Evolutionary conservation across 208 protist genomes (phyloP), one percentile per base, ranked within the genome.

Genomic region (Wallacemonas sp.): DNA sequence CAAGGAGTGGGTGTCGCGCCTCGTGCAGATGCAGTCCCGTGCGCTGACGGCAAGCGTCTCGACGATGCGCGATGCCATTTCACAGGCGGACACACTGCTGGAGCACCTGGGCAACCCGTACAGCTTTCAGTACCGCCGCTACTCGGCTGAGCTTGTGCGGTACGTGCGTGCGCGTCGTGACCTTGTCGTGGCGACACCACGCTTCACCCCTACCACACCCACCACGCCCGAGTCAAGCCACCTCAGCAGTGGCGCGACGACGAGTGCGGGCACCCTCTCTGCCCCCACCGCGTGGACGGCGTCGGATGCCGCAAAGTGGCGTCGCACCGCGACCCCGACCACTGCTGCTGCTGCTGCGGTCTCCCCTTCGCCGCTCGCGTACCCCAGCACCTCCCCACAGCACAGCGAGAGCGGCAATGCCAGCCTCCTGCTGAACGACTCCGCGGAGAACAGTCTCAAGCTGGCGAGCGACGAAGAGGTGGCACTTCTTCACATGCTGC

Each of bases 51-150:
- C 50, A 9, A 57, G 50, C n/a, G 50, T 57, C 13, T 41, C 55
- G 24, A 48, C 55, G 13, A 38, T 74, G 61, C 66, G 68, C 15
- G 62, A 68, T 52, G 71, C 68, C 29, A 34, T 78, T 26, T 19
- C 59, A 21, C 45, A 72, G 37, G 50, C 71, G 0, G 71, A 78
- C 55, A 38, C 63, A 2, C 34, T 78, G 6, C 71, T 83, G 1
- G 66, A 65, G 34, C 71, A 74, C 36, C 63, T 75, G 10, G 67
- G 68, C 26, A 78, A 75, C 46, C 71, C 62, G 0, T 83, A 72
- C 42, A 57, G 64, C 34, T 48, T 67, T 9, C 77, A 83, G 50
- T 83, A 78, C 55, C 77, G 72, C 37, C 66, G 63, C 30, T 73
- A 64, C 67, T 74, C 66, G n/a, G 65, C 66, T 4, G 66, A 77